These are phyloP conservation scores for Spergularia marina DNA, from an alignment of 148 eudicot genomes.

Conservation along the genomic window DNA sequence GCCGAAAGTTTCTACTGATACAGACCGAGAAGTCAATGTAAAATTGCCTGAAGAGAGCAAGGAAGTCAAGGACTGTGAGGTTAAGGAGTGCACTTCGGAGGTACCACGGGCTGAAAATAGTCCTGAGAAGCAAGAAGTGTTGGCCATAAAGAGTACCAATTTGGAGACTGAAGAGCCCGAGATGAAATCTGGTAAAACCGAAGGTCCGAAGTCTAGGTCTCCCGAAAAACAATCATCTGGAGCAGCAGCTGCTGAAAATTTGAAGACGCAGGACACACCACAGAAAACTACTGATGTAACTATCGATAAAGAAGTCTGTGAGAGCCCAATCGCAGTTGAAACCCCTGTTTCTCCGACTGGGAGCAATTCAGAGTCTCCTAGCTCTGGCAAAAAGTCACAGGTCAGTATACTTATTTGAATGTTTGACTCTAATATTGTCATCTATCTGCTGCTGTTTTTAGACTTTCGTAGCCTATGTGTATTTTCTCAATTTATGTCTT, in stretches of 20 bases:
- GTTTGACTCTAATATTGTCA: not conserved
- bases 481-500: not conserved
- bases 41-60: conserved; percentile 35
- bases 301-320: conserved; percentile 41
- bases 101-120: conserved; percentile 40
- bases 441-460: not conserved
- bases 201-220: conserved; percentile 49
- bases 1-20: conserved; percentile 47
- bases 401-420: conserved; percentile 25
- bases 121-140: conserved; percentile 44
- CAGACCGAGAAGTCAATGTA: conserved; percentile 35
- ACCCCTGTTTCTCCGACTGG: conserved; percentile 40
- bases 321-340: conserved; percentile 38
- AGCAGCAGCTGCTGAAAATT: conserved; percentile 28
- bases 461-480: not conserved
- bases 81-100: conserved; percentile 42
- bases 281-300: conserved; percentile 33
- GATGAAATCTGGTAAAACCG: conserved; percentile 38
- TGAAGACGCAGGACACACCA: conserved; percentile 27
- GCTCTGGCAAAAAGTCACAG: conserved; percentile 44
- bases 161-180: conserved; percentile 28
- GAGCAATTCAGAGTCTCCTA: conserved; percentile 42
- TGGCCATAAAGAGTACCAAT: conserved; percentile 47
- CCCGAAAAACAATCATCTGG: conserved; percentile 44
- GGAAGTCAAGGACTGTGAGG: conserved; percentile 38